These are phyloP conservation scores for Closterium sp. DNA, from an alignment of 139 green algal genomes.

Conservation along the genomic window DNA sequence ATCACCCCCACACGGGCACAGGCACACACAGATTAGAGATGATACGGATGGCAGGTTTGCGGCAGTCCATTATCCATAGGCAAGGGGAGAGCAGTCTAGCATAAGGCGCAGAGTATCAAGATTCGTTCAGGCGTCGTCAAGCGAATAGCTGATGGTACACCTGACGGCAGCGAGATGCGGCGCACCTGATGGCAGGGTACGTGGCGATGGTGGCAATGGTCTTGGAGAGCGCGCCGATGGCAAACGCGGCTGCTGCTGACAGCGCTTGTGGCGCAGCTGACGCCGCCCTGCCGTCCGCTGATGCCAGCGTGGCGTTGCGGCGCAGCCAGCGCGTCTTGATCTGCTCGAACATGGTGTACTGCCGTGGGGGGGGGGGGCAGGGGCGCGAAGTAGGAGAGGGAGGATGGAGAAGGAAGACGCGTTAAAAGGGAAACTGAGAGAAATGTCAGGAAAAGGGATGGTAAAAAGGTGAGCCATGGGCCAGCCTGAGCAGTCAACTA, in stretches of 20 bases:
- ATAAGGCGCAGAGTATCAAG: too few species aligned
- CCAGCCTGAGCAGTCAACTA: neutral
- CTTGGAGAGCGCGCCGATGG: slow-evolving; percentile 60
- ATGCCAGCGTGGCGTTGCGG: neutral
- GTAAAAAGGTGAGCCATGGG: neutral
- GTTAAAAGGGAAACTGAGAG: neutral
- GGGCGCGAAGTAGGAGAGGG: neutral
- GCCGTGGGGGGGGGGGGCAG: neutral
- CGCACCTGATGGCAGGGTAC: slow-evolving; percentile 56
- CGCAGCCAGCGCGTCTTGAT: slow-evolving; percentile 25
- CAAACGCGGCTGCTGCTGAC: slow-evolving; percentile 51
- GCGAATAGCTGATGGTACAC: neutral
- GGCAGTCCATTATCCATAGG: neutral
- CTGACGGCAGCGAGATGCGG: neutral
- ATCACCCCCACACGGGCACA: neutral
- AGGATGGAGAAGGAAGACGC: neutral
- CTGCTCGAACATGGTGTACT: slow-evolving; percentile 61
- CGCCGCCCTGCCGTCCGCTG: neutral
- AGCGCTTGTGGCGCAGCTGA: slow-evolving; percentile 1
- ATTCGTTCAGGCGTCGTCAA: too few species aligned
- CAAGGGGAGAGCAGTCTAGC: neutral
- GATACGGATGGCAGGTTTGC: neutral
- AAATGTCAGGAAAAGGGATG: neutral
- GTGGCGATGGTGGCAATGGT: slow-evolving; percentile 55
- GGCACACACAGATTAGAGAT: neutral